Percentiles rank a stretch among this genome's conserved stretches.
Evolutionary conservation across 2,329 filamentous ascomycete species (phyloP).

Genomic region (Xenosphaeropsis pyriputrescens): DNA sequence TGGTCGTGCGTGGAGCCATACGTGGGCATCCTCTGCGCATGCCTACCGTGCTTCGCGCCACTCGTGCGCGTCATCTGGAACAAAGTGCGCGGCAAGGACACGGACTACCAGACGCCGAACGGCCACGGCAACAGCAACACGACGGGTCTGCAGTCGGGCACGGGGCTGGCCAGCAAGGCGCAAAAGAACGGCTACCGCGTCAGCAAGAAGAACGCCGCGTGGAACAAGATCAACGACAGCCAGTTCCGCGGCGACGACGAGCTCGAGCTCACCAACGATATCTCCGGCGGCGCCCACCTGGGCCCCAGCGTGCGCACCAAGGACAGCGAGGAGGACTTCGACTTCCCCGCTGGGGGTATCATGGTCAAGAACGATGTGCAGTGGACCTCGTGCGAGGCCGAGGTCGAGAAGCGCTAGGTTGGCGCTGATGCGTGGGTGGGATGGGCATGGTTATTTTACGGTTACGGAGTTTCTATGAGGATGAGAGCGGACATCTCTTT

Average conservation of each 20-base stretch:
- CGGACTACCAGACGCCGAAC: not conserved
- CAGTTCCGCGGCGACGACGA: constrained; percentile 2
- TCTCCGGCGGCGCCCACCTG: not conserved
- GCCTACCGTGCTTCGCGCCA: constrained; percentile 1
- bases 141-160: not conserved
- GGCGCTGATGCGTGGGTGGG: too few relatives aligned
- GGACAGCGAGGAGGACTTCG: not conserved
- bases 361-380: not conserved
- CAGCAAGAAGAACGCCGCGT: not conserved
- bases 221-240: not conserved
- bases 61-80: constrained; percentile 1
- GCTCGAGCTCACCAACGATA: constrained; percentile 3
- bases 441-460: too few relatives aligned
- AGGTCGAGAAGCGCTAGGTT: not conserved
- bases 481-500: too few relatives aligned
- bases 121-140: not conserved
- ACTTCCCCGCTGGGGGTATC: not conserved
- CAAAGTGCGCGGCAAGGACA: not conserved
- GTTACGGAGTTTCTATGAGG: too few relatives aligned
- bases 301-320: not conserved
- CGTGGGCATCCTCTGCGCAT: constrained; percentile 2
- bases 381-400: not conserved
- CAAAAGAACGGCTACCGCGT: not conserved
- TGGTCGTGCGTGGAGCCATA: constrained; percentile 3
- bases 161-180: not conserved